Evolutionary conservation across 495 filamentous ascomycete genomes (phyloP).

Genomic region (Penicillium parvum): DNA sequence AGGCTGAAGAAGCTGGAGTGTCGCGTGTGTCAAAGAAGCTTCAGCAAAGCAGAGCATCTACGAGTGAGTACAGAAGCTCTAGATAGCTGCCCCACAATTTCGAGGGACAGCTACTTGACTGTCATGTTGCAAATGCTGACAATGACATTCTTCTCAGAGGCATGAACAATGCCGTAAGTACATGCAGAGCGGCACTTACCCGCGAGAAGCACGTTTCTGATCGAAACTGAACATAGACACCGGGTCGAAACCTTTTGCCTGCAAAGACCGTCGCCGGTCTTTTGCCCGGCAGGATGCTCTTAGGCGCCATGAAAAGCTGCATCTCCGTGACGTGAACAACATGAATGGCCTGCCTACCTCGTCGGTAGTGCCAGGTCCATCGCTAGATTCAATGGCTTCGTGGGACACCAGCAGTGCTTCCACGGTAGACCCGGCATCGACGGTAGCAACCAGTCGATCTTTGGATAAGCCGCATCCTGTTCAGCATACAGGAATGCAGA

Average conservation of each 20-base stretch:
- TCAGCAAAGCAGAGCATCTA: slow-evolving; percentile 45
- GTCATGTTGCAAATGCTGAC: slow-evolving; percentile 9
- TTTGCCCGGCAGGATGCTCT: slow-evolving; percentile 48
- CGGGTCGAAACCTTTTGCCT: slow-evolving; percentile 42
- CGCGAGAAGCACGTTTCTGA: slow-evolving; percentile 6
- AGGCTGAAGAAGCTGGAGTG: slow-evolving; percentile 35
- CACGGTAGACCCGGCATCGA: slow-evolving; percentile 17
- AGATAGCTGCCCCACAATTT: slow-evolving; percentile 15
- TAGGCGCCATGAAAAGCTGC: slow-evolving; percentile 45
- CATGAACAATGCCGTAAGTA: slow-evolving; percentile 47
- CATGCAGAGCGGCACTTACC: not conserved
- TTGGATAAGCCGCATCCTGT: slow-evolving; percentile 23
- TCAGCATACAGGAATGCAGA: slow-evolving; percentile 22
- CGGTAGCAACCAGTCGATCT: slow-evolving; percentile 20
- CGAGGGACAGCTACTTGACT: slow-evolving; percentile 7
- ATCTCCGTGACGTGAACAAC: slow-evolving; percentile 29
- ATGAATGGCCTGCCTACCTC: slow-evolving; percentile 20
- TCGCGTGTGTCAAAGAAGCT: slow-evolving; percentile 40
- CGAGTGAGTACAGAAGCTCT: slow-evolving; percentile 24
- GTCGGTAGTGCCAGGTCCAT: slow-evolving; percentile 14
- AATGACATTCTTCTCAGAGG: too few relatives aligned
- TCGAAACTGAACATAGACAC: slow-evolving; percentile 33
- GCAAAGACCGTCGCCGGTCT: slow-evolving; percentile 39
- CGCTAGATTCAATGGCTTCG: slow-evolving; percentile 20
- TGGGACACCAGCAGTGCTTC: slow-evolving; percentile 29